Evolutionary conservation across 1,139 yeast species (phyloP), one percentile per base, ranked within the genome.

Genomic region (Pichia sp.): DNA sequence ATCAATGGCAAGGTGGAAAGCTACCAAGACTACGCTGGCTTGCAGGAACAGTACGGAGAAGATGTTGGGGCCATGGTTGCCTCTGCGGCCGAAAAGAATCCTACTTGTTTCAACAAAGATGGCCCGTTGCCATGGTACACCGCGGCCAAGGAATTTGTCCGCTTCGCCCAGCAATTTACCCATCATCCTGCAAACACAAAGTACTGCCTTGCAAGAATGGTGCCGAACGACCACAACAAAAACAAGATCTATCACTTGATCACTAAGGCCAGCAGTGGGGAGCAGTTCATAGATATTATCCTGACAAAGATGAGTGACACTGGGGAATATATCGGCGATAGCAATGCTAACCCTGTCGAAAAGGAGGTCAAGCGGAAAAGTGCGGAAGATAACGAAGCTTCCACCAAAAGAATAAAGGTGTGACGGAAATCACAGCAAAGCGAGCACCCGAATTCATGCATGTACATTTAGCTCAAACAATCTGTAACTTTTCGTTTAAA

Each of bases 21-120:
- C 47, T 72, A 83, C 44, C 61, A 67, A 11, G 95, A 92, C 58
- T 81, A 80, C 59, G 61, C 65, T n/a, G 72, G 73, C 38, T 65
- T 92, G 49, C 84, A 82, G 62, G 62, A 70, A 7, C 71, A 71
- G 29, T 81, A 80, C 64, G 82, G 84, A 0, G 73, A 76, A 2
- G 80, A 80, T 55, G 70, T 85, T 13, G 96, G 98, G 2, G 93
- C 90, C 7, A 93, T 93, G 99, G 84, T 92, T 62, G 99, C 97
- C 1, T 87, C 90, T 51, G 82, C 84, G 36, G 98, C 97, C 0
- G 98, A 93, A 69, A 67, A 79, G 8, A 92, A 93, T 66, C 93
- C 96, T 7, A 78, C 96, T 1, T 85, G 90, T 50, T 93, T 93
- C 67, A 67, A 70, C 15, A 67, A 67, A 10, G 62, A 64, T 0